Evolutionary conservation across 371 early-diverging fungal genomes (phyloP), one percentile per base, ranked within the genome.

Genomic region (Rhizopus stolonifer): DNA sequence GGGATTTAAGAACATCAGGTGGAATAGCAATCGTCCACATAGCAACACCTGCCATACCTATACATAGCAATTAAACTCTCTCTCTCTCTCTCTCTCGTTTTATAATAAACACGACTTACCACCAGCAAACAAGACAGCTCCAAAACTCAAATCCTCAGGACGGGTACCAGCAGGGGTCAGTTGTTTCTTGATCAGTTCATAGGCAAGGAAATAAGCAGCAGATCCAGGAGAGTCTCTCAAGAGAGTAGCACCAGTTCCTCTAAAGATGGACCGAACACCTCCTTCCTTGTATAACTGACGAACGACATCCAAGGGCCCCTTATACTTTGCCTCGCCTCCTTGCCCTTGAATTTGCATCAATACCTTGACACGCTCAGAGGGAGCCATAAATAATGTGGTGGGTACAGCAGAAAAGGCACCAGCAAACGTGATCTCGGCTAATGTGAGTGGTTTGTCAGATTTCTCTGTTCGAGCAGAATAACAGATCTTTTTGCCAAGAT

Each of bases 381-480:
- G 98, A 45, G 89, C 86, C 92, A 93, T 94, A 58, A 98, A 76
- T 55, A 93, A 70, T 17, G 98, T 96, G 25, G 96, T 93, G 17
- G 96, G 96, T 23, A 93, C 81, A 46, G 98, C 98, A 7, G 95
- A 94, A 81, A 97, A 93, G 19, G 88, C 95, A 68, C 99, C 98
- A 26, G 98, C 98, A 70, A 93, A 82, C 24, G 89, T 85, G 40
- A 84, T 87, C 65, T 96, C 94, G 54, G 74, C 76, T 63, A 92
- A 74, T 54, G 80, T 75, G 38, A 96, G 79, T 0, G 74, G 79
- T n/a, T 54, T 64, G 67, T 68, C 46, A 9, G 61, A 53, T 39
- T 72, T 61, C 39, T 83, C 72, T 15, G 86, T 82, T 36, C 85
- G 86, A 34, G 71, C 59, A 24, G 58, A 64, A 52, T 75, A 80